Base-by-base conservation (phyloP, 345 rosid species). In the Fremontodendron californicum region DNA sequence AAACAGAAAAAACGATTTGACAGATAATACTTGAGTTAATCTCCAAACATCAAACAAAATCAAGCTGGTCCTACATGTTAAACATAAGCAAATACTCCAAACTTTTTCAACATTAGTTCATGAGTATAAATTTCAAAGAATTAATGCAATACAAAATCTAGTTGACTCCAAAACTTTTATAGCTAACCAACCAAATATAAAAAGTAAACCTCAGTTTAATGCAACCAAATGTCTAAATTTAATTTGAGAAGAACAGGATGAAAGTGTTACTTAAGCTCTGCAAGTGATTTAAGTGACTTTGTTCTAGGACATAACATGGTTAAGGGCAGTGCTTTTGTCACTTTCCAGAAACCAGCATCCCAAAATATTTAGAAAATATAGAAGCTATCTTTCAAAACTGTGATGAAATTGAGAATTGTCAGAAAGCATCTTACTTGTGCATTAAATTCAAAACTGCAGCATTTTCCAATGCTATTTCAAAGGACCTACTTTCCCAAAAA, bases 21-120 rank as follows among this genome's bases (percentile, higher is more conserved):
- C 21, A 78, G 55, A 66, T 33, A 6, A 77, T 23, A 25, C 18
- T 43, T 21, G 16, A 77, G 7, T 31, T 9, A 21, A 27, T 31
- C 42, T 43, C 31, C 58, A 74, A 58, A 57, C 39, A 40, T 25
- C 68, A 69, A 43, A 45, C 54, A 69, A 52, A 60, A 60, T 66
- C 51, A 67, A 2, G 52, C 71, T 67, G 33, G 52, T 42, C 52
- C 52, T 42, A 67, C 11, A 8, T 7, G 27, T n/a, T 54, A 12
- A n/a, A 7, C n/a, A 37, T 1, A 19, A 19, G 11, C 58, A 52
- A 15, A 39, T 19, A 19, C 10, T 19, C 25, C 25, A 19, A 49
- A 16, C 3, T 19, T 18, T 52, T 52, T 18, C 25, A 52, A 54
- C 3, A 54, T 54, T 21, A 7, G 35, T 60, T 12, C 29, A 60